These are phyloP conservation scores for Amylostereum areolatum DNA, from an alignment of 1,284 basidiomycete species.

Conservation along the genomic window DNA sequence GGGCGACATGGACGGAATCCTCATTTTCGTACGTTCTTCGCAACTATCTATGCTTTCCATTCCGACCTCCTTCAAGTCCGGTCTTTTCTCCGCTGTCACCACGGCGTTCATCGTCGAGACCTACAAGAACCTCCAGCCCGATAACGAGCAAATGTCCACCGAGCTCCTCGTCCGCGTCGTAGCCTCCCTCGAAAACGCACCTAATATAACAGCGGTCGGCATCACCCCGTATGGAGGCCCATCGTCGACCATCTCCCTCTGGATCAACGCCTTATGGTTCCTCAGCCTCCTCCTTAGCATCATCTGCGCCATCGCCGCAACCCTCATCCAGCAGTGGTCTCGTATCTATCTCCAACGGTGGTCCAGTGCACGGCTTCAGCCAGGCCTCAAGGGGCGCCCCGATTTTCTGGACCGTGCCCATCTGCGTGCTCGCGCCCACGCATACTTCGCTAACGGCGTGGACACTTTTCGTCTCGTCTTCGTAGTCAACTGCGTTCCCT, in stretches of 20 bases:
- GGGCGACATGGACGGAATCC: slow-evolving; percentile 11
- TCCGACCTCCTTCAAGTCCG: slow-evolving; percentile 15
- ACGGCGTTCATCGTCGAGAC: slow-evolving; percentile 16
- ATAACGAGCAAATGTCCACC: background rate
- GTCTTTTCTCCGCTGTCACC: slow-evolving; percentile 17
- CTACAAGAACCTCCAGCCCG: slow-evolving; percentile 7
- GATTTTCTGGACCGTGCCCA: too few relatives aligned
- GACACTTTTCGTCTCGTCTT: slow-evolving; percentile 28
- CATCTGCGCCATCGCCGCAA: slow-evolving; percentile 17
- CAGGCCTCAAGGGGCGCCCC: slow-evolving; percentile 26
- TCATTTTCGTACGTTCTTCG: slow-evolving; percentile 12
- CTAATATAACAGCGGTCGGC: background rate
- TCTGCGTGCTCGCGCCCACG: slow-evolving; percentile 30
- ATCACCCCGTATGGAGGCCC: slow-evolving; percentile 6
- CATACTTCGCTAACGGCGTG: slow-evolving; percentile 31
- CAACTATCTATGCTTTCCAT: background rate
- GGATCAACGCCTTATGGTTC: slow-evolving; percentile 33
- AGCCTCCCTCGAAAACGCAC: background rate
- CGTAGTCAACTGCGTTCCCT: slow-evolving; percentile 30
- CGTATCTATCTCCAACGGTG: slow-evolving; percentile 19
- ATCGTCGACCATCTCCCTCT: slow-evolving; percentile 17
- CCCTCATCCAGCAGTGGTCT: slow-evolving; percentile 22
- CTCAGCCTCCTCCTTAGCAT: slow-evolving; percentile 20
- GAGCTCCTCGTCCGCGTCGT: background rate
- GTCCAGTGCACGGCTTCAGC: too few relatives aligned